These are phyloP conservation scores for Psidium friedrichsthalianum DNA, from an alignment of 345 rosid genomes.

Conservation along the genomic window DNA sequence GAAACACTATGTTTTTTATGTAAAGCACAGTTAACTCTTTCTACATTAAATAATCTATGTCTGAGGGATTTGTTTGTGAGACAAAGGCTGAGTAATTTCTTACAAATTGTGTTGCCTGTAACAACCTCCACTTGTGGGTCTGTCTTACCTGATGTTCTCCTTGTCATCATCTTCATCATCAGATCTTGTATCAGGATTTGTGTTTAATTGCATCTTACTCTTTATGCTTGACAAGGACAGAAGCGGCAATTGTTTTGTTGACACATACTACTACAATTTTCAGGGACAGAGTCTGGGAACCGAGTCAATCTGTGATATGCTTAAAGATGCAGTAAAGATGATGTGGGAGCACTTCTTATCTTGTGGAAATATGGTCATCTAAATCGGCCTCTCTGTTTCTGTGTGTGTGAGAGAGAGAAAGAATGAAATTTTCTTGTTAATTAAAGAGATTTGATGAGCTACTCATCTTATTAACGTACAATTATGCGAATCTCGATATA, in stretches of 20 bases:
- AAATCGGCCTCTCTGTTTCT: neutral
- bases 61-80: neutral
- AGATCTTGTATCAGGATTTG: neutral
- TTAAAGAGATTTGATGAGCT: neutral
- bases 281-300: slow-evolving; percentile 20
- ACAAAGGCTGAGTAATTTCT: neutral
- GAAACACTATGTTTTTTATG: rapidly evolving
- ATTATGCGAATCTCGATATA: neutral
- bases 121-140: neutral
- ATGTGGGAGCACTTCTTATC: slow-evolving; percentile 30
- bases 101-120: neutral
- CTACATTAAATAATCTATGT: neutral
- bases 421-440: neutral
- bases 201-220: neutral
- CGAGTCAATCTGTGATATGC: slow-evolving; percentile 9
- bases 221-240: neutral
- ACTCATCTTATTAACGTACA: neutral
- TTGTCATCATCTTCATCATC: neutral
- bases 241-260: neutral
- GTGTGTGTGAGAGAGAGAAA: neutral
- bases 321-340: slow-evolving; percentile 23
- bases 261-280: neutral
- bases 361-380: neutral
- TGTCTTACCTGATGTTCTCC: neutral
- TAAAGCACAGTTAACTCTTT: neutral